Base-by-base conservation (phyloP, 1,139 yeast genomes). In the Hemisphaericaspora xylanilytica region DNA sequence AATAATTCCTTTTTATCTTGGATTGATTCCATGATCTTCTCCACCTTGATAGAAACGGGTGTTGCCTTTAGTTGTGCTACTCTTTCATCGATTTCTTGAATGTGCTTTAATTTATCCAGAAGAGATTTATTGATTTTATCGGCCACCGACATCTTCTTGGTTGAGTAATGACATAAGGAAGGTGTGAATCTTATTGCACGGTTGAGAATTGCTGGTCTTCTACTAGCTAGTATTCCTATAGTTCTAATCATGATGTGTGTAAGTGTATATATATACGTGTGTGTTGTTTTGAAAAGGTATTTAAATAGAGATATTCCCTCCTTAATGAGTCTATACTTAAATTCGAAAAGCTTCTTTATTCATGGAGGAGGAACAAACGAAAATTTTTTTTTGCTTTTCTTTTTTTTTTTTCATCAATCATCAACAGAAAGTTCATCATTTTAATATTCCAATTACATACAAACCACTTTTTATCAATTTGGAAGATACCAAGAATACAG, bases 1-100 rank as follows among this genome's bases (percentile, higher is more conserved):
- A 65, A 52, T 12, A 70, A 49, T 40, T 67, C 73, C 2, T 62
- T 60, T n/a, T 56, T 53, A 13, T 43, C 49, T 6, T 49, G 44
- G n/a, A 69, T 59, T n/a, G 48, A 40, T 2, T 42, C 40, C 35
- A 70, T 42, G 9, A 71, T 48, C 32, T 54, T 48, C 2, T 43
- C 44, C 7, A 30, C 21, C 13, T 28, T 28, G 5, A 11, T n/a
- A 9, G 12, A 9, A 5, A 16, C 14, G 4, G 31, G 21, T 9
- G 31, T 15, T n/a, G 35, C 33, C 28, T 45, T 41, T 3, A 14
- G 26, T 6, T 31, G 22, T 7, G 38, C 32, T 5, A 43, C 37
- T n/a, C 30, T 27, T 12, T 34, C 30, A 8, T 33, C 36, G 15
- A 33, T 29, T 17, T 36, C 21, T 10, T 41, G 37, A 4, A 28